These are phyloP conservation scores for Candida yuanshanica DNA, from an alignment of 805 yeast genomes.

Conservation along the genomic window DNA sequence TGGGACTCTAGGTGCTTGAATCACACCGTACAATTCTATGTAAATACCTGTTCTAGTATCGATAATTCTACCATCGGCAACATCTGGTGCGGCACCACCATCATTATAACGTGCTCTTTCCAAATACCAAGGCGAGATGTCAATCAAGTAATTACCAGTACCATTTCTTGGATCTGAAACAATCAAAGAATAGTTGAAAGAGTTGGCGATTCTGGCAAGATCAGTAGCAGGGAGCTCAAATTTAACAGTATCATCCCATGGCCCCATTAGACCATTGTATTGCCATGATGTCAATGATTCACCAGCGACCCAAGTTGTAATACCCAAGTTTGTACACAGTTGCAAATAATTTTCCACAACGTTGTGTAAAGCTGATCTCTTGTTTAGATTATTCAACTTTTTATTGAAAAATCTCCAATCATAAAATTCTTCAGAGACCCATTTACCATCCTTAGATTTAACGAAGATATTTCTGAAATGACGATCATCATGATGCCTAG, in stretches of 20 bases:
- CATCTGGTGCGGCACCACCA: slow-evolving; percentile 39
- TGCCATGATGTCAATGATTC: slow-evolving; percentile 46
- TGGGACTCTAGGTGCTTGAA: slow-evolving; percentile 22
- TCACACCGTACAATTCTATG: slow-evolving; percentile 49
- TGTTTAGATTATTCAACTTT: slow-evolving; percentile 30
- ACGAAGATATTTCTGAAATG: slow-evolving; percentile 29
- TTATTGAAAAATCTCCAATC: slow-evolving; percentile 65
- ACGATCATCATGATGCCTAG: slow-evolving; percentile 24
- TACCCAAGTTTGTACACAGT: slow-evolving; percentile 36
- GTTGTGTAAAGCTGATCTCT: slow-evolving; percentile 41
- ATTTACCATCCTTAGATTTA: slow-evolving; percentile 28
- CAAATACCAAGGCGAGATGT: slow-evolving; percentile 44
- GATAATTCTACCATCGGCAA: slow-evolving; percentile 49
- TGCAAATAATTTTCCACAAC: slow-evolving; percentile 41
- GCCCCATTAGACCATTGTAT: slow-evolving; percentile 43
- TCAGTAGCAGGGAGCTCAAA: slow-evolving; percentile 48
- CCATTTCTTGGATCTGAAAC: slow-evolving; percentile 40
- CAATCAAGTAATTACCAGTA: slow-evolving; percentile 39
- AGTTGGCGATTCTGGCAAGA: slow-evolving; percentile 38
- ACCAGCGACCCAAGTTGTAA: slow-evolving; percentile 43
- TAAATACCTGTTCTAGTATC: slow-evolving; percentile 56
- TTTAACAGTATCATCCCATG: slow-evolving; percentile 48
- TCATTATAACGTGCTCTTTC: slow-evolving; percentile 44
- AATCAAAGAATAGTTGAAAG: slow-evolving; percentile 42
- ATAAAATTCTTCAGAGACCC: slow-evolving; percentile 36